Evolutionary conservation across 1,139 yeast species (phyloP).

Genomic region (Saccharomycopsis hybrid): DNA sequence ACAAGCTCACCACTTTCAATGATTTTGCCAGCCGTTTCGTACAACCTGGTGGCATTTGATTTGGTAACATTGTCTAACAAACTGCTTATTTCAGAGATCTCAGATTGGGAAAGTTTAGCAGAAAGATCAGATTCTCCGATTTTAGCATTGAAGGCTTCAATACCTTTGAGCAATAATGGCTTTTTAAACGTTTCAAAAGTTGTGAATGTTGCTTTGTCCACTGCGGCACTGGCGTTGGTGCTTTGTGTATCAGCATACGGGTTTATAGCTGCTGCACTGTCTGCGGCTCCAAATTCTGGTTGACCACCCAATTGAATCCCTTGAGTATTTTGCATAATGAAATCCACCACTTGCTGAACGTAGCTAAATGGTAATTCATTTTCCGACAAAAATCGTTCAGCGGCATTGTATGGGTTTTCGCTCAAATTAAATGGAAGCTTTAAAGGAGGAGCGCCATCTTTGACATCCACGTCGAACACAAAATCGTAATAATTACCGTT

Average conservation of each 20-base stretch:
- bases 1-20: conserved; percentile 26
- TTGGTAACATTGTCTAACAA: conserved; percentile 11
- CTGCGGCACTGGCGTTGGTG: conserved; percentile 13
- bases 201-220: conserved; percentile 24
- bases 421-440: conserved; percentile 78
- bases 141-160: conserved; percentile 31
- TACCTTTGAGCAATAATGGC: conserved; percentile 32
- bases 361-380: conserved; percentile 71
- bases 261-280: conserved; percentile 22
- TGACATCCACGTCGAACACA: conserved; percentile 91
- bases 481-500: conserved; percentile 79
- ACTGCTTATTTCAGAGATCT: conserved; percentile 31
- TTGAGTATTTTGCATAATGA: conserved; percentile 68
- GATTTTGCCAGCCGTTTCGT: conserved; percentile 1
- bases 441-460: conserved; percentile 85
- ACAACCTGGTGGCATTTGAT: conserved; percentile 9
- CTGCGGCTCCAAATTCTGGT: conserved; percentile 6
- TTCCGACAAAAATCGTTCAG: conserved; percentile 69
- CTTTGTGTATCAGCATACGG: conserved; percentile 32
- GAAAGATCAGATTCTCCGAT: conserved; percentile 21
- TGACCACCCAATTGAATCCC: conserved; percentile 45
- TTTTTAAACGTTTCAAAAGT: conserved; percentile 28
- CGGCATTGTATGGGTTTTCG: conserved; percentile 81
- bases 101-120: conserved; percentile 31
- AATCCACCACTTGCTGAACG: conserved; percentile 78